These are phyloP conservation scores for Tieghemiomyces parasiticus DNA, from an alignment of 192 early-diverging fungal genomes.

Conservation along the genomic window DNA sequence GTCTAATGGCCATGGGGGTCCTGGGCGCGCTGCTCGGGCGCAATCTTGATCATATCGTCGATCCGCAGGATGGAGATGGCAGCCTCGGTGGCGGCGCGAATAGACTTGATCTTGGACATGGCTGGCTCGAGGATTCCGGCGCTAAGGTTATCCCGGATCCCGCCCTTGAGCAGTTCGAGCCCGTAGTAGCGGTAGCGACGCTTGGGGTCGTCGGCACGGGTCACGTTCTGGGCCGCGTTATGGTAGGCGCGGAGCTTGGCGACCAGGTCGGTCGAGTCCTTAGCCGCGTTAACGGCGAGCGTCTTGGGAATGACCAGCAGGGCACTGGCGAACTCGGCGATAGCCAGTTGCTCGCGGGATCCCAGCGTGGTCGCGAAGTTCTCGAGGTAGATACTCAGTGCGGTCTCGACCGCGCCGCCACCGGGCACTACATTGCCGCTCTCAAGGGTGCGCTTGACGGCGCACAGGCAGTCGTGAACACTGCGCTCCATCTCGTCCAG, in stretches of 20 bases:
- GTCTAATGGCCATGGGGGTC: slow-evolving; percentile 29
- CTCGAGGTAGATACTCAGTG: slow-evolving; percentile 92
- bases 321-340: slow-evolving; percentile 93
- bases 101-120: slow-evolving; percentile 94
- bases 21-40: slow-evolving; percentile 24
- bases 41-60: slow-evolving; percentile 77
- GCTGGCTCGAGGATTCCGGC: slow-evolving; percentile 95
- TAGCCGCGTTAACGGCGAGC: slow-evolving; percentile 94
- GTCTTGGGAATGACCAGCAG: slow-evolving; percentile 95
- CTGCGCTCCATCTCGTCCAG: slow-evolving; percentile 99
- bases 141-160: slow-evolving; percentile 79
- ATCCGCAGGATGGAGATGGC: slow-evolving; percentile 95
- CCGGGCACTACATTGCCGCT: slow-evolving; percentile 92
- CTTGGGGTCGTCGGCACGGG: slow-evolving; percentile 51
- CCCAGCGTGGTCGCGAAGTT: slow-evolving; percentile 94
- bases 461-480: slow-evolving; percentile 86
- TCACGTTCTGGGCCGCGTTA: slow-evolving; percentile 66
- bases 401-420: slow-evolving; percentile 91
- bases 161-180: slow-evolving; percentile 87
- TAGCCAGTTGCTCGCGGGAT: slow-evolving; percentile 95
- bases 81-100: slow-evolving; percentile 97
- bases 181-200: slow-evolving; percentile 75
- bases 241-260: slow-evolving; percentile 94
- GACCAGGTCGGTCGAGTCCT: slow-evolving; percentile 94
- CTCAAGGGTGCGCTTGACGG: slow-evolving; percentile 94